Base-by-base conservation (phyloP, 2,329 filamentous ascomycete genomes). In the Raffaelea arxii region DNA sequence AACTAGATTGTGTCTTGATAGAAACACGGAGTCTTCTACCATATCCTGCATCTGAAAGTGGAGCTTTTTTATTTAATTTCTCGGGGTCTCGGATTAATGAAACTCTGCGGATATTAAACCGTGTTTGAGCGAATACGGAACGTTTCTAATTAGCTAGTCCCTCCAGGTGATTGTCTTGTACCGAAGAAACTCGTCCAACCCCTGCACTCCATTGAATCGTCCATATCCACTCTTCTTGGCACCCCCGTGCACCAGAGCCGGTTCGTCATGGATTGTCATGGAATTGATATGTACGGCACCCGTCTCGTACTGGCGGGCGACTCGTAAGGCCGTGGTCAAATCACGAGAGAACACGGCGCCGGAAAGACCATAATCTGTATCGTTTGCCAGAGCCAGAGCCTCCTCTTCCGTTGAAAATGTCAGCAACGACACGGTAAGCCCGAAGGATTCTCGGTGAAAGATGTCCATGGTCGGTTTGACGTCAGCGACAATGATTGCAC, bases 291-390 rank as follows among this genome's bases (percentile, higher is more conserved):
- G 80, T 27, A 81, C 77, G 2, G 77, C 75, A 9, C 80, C 87
- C 23, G 75, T 74, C 58, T 91, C 79, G 49, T 85, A 77, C 51
- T 70, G 67, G 52, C 66, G 71, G 6, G 81, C 80, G n/a, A 85
- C 62, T 10, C 74, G 67, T 51, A 85, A 58, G 0, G 71, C 80
- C 39, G 70, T 65, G 45, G 71, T 64, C 44, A 91, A 63, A 57
- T 86, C 79, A 53, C 75, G 67, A 0, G 86, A 89, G 60, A 88
- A 94, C 2, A 94, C 75, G 0, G 85, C 75, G 4, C 80, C 74
- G 2, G 72, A 70, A 10, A 94, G 71, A 3, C 86, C 87, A 58
- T 89, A 92, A 43, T 88, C 83, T 2, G 84, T 88, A 55, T 91
- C 84, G 58, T 94, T 94, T 10, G 86, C 84, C 21, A 91, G 67